Evolutionary conservation across 257 asterid species (phyloP).

Genomic region (Lantana camara): DNA sequence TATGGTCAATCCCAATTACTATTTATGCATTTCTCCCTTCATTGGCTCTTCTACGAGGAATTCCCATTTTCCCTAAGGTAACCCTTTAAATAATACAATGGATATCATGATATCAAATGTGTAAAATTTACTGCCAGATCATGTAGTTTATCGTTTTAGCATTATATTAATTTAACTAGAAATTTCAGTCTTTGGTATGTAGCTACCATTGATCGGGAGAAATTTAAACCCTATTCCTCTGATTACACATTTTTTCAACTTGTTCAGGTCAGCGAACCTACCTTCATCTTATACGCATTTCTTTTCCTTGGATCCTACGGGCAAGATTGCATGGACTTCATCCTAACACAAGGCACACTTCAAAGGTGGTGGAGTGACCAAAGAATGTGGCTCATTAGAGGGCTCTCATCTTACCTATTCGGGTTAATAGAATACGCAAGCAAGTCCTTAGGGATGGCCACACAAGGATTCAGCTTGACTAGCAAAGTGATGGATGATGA

Average conservation of each 20-base stretch:
- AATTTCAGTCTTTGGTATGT: no score
- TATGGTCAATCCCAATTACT: constrained; percentile 48
- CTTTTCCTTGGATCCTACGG: constrained; percentile 61
- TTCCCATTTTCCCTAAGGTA: constrained; percentile 63
- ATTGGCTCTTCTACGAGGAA: constrained; percentile 50
- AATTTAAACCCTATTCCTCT: no score
- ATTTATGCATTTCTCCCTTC: constrained; percentile 58
- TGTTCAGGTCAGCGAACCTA: constrained; percentile 43
- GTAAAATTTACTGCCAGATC: no score
- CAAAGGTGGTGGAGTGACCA: constrained; percentile 61
- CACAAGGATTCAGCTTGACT: constrained; percentile 49
- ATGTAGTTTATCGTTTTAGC: no score
- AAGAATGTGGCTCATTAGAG: constrained; percentile 52
- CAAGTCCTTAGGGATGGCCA: constrained; percentile 38
- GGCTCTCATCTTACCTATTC: constrained; percentile 35
- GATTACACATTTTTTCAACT: no score
- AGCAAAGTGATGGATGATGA: constrained; percentile 48
- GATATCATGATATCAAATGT: no score
- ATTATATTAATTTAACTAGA: no score
- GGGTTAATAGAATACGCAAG: constrained; percentile 35
- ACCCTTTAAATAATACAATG: no score
- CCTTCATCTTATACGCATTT: constrained; percentile 47
- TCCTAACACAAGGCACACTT: constrained; percentile 41
- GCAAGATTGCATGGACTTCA: constrained; percentile 58
- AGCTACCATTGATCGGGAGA: no score